These are phyloP conservation scores for Mitragyna speciosa DNA, from an alignment of 257 asterid genomes.

Conservation along the genomic window DNA sequence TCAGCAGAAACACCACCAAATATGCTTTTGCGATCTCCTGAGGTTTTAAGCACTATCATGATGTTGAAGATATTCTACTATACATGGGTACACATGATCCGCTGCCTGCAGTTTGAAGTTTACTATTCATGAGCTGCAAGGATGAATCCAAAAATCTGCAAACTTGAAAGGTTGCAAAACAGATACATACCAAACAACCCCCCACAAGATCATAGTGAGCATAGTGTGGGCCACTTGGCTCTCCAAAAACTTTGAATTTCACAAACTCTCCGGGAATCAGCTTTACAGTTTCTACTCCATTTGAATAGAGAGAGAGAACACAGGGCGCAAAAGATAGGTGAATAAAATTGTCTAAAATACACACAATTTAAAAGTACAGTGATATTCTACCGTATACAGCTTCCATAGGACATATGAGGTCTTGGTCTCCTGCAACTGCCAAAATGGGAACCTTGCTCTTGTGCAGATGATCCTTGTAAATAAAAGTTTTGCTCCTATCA, in stretches of 20 bases:
- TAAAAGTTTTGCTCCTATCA: slow-evolving; percentile 18
- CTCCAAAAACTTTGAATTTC: slow-evolving; percentile 25
- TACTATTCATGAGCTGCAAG: not conserved
- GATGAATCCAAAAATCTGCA: not conserved
- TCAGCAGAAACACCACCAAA: not conserved
- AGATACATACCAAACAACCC: slow-evolving; percentile 17
- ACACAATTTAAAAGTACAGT: not conserved
- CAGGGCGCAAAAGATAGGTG: not conserved
- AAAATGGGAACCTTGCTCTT: slow-evolving; percentile 23
- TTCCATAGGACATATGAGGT: slow-evolving; percentile 25
- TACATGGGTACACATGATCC: slow-evolving; percentile 19
- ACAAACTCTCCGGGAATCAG: slow-evolving; percentile 21
- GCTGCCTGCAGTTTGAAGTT: slow-evolving; percentile 25
- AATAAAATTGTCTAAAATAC: not conserved
- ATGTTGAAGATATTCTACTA: slow-evolving; percentile 21
- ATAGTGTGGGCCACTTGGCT: slow-evolving; percentile 29
- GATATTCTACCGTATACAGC: slow-evolving; percentile 25
- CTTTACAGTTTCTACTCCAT: slow-evolving; percentile 25
- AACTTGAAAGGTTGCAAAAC: not conserved
- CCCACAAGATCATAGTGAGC: slow-evolving; percentile 27
- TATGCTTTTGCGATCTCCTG: not conserved
- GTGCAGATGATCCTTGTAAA: slow-evolving; percentile 23
- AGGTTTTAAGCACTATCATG: slow-evolving; percentile 14
- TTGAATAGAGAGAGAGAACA: not conserved
- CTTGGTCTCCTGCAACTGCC: slow-evolving; percentile 27